A percentile compares a stretch with the other conserved stretches of the same genome.
Evolutionary conservation across 2,329 filamentous ascomycete species (phyloP).

Genomic region (Blastomyces emzantsi): DNA sequence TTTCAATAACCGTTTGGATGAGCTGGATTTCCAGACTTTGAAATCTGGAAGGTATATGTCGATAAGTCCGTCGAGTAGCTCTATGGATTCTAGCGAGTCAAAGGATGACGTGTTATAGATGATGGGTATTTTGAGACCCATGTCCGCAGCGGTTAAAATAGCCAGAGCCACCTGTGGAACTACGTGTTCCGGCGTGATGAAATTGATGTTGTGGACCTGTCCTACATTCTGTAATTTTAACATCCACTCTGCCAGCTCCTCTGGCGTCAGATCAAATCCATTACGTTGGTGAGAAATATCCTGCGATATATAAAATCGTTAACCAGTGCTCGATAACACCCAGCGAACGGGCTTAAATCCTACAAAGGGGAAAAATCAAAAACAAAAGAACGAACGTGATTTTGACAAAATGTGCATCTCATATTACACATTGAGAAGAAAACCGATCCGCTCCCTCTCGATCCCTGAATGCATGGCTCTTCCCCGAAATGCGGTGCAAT

Average conservation of each 20-base stretch:
- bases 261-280: constrained; percentile 67
- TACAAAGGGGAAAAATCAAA: not conserved
- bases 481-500: constrained; percentile 82
- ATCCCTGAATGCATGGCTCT: constrained; percentile 74
- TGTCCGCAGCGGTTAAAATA: constrained; percentile 61
- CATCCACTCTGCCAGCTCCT: constrained; percentile 73
- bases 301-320: constrained; percentile 14
- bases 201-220: constrained; percentile 82
- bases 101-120: constrained; percentile 81
- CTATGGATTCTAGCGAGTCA: constrained; percentile 62
- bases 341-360: not conserved
- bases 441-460: constrained; percentile 68
- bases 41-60: constrained; percentile 87
- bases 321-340: not conserved
- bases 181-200: constrained; percentile 78
- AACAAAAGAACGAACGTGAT: constrained; percentile 41
- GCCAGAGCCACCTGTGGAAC: constrained; percentile 72
- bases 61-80: constrained; percentile 66
- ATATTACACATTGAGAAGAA: constrained; percentile 74
- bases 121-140: constrained; percentile 62
- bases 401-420: constrained; percentile 67
- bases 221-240: constrained; percentile 71
- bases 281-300: constrained; percentile 77
- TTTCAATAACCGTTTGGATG: constrained; percentile 65
- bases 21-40: constrained; percentile 63